A percentile compares a stretch with the other conserved stretches of the same genome.
These are phyloP conservation scores for Corinectria fuckeliana DNA, from an alignment of 2,329 filamentous ascomycete genomes.

Conservation along the genomic window DNA sequence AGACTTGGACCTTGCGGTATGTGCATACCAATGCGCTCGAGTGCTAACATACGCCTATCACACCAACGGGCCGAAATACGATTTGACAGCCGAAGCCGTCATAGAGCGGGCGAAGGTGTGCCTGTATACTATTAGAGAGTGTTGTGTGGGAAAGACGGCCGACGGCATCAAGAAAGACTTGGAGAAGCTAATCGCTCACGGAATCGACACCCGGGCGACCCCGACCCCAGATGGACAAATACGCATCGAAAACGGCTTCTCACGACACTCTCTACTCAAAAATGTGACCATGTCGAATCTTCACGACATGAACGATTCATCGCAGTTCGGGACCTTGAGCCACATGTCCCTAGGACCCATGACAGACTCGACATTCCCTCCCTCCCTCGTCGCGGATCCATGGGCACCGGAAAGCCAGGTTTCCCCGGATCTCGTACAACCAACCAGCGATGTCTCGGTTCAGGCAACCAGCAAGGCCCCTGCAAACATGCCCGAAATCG, in stretches of 20 bases:
- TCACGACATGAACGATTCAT: constrained; percentile 35
- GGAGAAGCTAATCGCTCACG: constrained; percentile 57
- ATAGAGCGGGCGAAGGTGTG: constrained; percentile 59
- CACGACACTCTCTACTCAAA: constrained; percentile 31
- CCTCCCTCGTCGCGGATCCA: constrained; percentile 40
- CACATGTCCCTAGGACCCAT: constrained; percentile 30
- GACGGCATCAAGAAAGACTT: constrained; percentile 55
- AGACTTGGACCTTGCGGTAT: constrained; percentile 62
- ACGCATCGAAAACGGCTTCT: constrained; percentile 30
- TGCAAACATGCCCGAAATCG: constrained; percentile 29
- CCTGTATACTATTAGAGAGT: constrained; percentile 57
- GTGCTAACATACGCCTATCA: constrained; percentile 60
- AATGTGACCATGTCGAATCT: constrained; percentile 38
- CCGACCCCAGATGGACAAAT: constrained; percentile 29
- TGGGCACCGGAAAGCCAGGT: constrained; percentile 41
- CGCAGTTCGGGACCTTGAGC: constrained; percentile 27
- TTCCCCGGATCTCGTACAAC: constrained; percentile 32
- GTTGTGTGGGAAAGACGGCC: constrained; percentile 58
- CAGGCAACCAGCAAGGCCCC: constrained; percentile 23
- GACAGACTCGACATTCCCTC: constrained; percentile 41
- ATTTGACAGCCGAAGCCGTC: constrained; percentile 53
- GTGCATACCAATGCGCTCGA: constrained; percentile 61
- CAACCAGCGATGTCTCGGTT: constrained; percentile 25
- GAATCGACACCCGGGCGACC: constrained; percentile 41
- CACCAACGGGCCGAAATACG: constrained; percentile 50